These are phyloP conservation scores for Tulasnella sp. DNA, from an alignment of 768 basidiomycete species.

Conservation along the genomic window DNA sequence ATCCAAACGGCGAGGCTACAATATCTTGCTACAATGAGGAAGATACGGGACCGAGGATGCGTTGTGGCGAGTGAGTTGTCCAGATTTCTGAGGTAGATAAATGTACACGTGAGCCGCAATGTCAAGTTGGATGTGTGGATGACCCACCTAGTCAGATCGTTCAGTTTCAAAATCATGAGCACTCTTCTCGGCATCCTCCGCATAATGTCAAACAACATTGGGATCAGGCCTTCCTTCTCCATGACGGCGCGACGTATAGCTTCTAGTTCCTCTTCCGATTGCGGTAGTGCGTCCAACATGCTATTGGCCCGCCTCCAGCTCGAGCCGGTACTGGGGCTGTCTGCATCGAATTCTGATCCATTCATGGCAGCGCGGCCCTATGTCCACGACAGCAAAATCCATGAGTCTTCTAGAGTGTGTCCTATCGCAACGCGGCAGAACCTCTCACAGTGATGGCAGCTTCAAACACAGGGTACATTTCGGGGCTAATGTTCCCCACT, in stretches of 20 bases:
- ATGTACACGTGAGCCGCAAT: not conserved
- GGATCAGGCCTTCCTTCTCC: conserved; percentile 66
- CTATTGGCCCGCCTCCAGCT: conserved; percentile 56
- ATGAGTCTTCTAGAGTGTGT: not conserved
- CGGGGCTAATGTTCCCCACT: conserved; percentile 83
- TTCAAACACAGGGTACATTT: conserved; percentile 91
- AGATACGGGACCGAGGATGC: conserved; percentile 61
- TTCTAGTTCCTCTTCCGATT: conserved; percentile 67
- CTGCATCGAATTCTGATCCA: conserved; percentile 35
- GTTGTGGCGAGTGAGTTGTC: conserved; percentile 84
- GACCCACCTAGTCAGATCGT: conserved; percentile 65
- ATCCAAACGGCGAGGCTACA: conserved; percentile 72
- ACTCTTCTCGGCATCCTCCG: conserved; percentile 75
- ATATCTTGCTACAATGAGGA: conserved; percentile 82
- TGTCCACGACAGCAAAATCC: not conserved
- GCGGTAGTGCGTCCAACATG: conserved; percentile 62
- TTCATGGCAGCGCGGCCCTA: conserved; percentile 57
- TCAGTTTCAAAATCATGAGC: conserved; percentile 74
- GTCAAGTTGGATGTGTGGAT: not conserved
- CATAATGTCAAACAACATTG: conserved; percentile 79
- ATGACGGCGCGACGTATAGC: conserved; percentile 75
- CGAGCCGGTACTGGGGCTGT: conserved; percentile 18
- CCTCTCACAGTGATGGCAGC: conserved; percentile 69
- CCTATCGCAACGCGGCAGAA: not conserved
- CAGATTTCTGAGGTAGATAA: conserved; percentile 44